Conservation (phyloP, 768 basidiomycete species). For the Trametes meyenii region DNA sequence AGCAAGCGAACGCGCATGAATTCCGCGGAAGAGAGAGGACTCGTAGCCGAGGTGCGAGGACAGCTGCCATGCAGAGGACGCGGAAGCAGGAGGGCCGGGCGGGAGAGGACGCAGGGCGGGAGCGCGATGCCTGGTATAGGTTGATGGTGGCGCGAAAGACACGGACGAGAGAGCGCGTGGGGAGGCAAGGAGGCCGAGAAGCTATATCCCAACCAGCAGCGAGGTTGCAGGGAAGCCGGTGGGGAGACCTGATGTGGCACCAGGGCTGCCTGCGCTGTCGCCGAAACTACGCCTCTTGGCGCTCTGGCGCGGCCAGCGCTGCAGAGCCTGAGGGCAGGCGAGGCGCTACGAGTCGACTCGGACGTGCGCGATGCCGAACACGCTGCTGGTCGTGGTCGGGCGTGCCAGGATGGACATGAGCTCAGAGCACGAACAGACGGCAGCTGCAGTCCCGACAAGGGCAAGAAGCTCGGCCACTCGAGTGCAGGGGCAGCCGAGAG, state of each 20-base stretch:
- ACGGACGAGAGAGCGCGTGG: background rate
- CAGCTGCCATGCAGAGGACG: background rate
- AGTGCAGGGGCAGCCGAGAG: background rate
- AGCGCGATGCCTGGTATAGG: constrained; percentile 6
- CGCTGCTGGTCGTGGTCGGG: background rate
- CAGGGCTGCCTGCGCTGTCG: background rate
- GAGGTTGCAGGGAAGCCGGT: background rate
- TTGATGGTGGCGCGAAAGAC: constrained; percentile 1
- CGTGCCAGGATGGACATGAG: background rate
- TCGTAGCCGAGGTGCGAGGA: background rate
- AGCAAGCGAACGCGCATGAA: background rate
- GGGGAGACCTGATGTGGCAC: background rate
- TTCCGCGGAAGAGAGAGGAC: background rate
- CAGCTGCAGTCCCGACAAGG: background rate
- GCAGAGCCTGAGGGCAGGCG: background rate
- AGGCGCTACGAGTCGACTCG: background rate
- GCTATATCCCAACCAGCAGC: background rate
- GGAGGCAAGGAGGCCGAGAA: background rate
- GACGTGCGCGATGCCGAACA: background rate
- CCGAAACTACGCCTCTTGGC: background rate
- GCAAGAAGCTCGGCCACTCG: background rate
- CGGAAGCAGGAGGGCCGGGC: background rate
- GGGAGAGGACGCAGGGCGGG: background rate
- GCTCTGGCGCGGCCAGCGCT: too few species aligned
- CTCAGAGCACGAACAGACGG: background rate